Conservation (phyloP, 164 flowering plant genomes). For the Houttuynia cordata region DNA sequence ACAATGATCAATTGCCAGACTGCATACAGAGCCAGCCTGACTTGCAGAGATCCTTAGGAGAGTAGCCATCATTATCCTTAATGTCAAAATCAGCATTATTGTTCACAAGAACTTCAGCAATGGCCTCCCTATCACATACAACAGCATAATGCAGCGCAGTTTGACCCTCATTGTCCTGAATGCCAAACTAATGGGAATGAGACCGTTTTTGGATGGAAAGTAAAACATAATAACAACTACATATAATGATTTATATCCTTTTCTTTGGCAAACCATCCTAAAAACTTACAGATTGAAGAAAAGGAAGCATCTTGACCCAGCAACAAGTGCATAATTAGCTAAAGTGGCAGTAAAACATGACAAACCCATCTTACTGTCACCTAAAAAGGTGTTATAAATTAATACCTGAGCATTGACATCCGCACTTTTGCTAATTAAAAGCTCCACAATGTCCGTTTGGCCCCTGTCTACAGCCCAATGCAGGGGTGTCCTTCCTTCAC, state of each 20-base stretch:
- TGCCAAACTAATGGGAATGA: background rate
- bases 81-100: slow-evolving; percentile 40
- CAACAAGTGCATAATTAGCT: background rate
- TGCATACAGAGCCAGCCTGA: slow-evolving; percentile 62
- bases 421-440: slow-evolving; percentile 53
- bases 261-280: no score
- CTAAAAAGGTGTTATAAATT: background rate
- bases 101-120: slow-evolving; percentile 74
- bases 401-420: slow-evolving; percentile 76
- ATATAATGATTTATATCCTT: no score
- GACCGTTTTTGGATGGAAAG: background rate
- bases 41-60: slow-evolving; percentile 52
- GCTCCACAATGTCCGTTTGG: slow-evolving; percentile 37
- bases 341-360: background rate
- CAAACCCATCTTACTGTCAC: background rate
- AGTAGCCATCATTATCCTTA: slow-evolving; percentile 63
- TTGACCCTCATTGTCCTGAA: slow-evolving; percentile 87
- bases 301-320: background rate
- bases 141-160: slow-evolving; percentile 89
- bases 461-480: slow-evolving; percentile 99
- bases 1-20: background rate
- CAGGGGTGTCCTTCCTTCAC: slow-evolving; percentile 86
- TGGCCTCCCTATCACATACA: slow-evolving; percentile 71
- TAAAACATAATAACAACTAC: no score
- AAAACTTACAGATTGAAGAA: background rate